Evolutionary conservation across 2,329 filamentous ascomycete species (phyloP), one percentile per base, ranked within the genome.

Genomic region (Sphaerostilbella broomeana): DNA sequence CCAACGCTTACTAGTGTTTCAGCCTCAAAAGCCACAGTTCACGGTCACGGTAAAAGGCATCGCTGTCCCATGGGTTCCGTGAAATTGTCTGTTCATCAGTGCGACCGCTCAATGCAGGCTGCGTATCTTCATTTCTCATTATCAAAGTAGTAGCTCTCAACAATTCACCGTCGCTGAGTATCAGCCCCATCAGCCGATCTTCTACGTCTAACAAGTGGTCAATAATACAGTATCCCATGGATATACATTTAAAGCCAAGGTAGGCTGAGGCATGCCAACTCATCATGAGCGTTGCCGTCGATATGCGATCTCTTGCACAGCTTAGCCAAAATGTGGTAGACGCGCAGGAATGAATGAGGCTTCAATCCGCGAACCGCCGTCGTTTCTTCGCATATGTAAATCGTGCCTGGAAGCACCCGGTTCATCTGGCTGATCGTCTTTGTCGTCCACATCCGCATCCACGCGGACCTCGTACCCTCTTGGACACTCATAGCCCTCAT

Each of bases 311-410:
- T n/a, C 35, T 29, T 25, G 22, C 34, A 22, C 19, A 22, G 39
- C 31, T 29, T 8, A 75, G 47, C 61, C 61, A 60, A 81, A 75
- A 38, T 68, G 66, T 25, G 77, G 77, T 43, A 81, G 55, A 43
- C 75, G 65, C 24, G 77, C 77, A 4, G 77, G 76, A 16, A 80
- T 63, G 48, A 81, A 81, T 2, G 59, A 59, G 15, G 41, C 15
- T n/a, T 29, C 29, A 18, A 5, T 18, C 9, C 21, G 28, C 6
- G 33, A 18, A 28, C 36, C 35, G 3, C 30, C 34, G 18, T 44
- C 43, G n/a, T 55, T 52, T 42, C 59, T 53, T 10, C 54, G 52
- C 28, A 58, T 59, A 18, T 55, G 50, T 13, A 17, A 16, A 29
- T 30, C 28, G n/a, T 31, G 18, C 9, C 42, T 38, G 33, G 32